Evolutionary conservation across 768 basidiomycete species (phyloP), one percentile per base, ranked within the genome.

Genomic region (Neoboletus brunneissimus): DNA sequence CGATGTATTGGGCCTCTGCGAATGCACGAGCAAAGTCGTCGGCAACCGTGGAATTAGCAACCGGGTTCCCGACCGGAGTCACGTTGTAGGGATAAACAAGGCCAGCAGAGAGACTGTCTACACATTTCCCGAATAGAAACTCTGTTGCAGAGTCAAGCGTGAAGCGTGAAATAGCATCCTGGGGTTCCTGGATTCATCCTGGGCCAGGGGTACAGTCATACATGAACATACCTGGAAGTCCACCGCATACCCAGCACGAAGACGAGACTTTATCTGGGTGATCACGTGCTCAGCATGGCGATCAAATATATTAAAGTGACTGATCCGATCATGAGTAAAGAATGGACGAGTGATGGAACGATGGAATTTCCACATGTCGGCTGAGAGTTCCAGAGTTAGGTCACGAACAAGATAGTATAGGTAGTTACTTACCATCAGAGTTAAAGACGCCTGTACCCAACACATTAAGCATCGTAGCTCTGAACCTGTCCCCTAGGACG

Each of bases 381-480:
- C 76, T 77, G 43, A 25, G 2, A 34, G 9, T 49, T 34, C 4
- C 29, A 66, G 68, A 72, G 43, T 51, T 51, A 13, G 32, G 6
- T 29, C 34, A 23, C n/a, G 16, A 27, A n/a, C 16, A 22, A 37
- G 23, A 12, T 18, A 2, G 6, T 18, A 16, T 20, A 23, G 4
- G 23, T 6, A 27, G 54, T 41, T 31, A 52, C 74, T 55, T 60
- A 79, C 85, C 85, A 52, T 87, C 85, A 15, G 83, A 81, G 59
- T 88, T 87, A 66, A 88, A 88, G 5, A 88, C 82, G 0, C 87
- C 87, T 12, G 77, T 77, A 0, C 87, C 87, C 16, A 87, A 69
- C 12, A 87, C 75, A 2, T 77, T 74, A 4, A 69, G 67, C 75
- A 81, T 76, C 16, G 72, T 72, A 22, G 69, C 58, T 45, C 72